A percentile compares a stretch with the other conserved stretches of the same genome.
phyloP scores from a whole-genome alignment of 2,329 filamentous ascomycete species.

The Leptographium lundbergii region DNA sequence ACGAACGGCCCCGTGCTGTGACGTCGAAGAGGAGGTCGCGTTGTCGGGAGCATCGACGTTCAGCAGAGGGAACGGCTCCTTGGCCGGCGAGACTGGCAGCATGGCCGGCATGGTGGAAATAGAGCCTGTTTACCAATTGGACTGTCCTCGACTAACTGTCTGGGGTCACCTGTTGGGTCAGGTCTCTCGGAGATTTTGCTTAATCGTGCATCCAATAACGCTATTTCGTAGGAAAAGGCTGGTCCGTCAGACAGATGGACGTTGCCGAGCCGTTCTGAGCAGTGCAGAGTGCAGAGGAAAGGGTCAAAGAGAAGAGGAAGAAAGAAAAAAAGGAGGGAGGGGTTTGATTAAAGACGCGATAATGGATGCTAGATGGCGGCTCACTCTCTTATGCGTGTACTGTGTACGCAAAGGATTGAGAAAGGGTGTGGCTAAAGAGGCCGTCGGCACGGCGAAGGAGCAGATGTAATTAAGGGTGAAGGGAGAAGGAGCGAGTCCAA shows the following conservation, averaged over 20 bases:
- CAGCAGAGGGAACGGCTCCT: slow-evolving; percentile 44
- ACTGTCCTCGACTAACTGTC: neutral
- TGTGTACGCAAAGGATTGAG: neutral
- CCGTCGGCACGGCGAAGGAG: neutral
- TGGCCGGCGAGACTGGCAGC: slow-evolving; percentile 11
- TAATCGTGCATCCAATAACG: neutral
- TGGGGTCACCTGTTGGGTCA: neutral
- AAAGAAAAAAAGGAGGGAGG: neutral
- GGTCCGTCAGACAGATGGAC: no score
- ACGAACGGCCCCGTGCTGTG: slow-evolving; percentile 19
- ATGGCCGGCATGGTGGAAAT: neutral
- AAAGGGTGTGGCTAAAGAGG: neutral
- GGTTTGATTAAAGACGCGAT: neutral
- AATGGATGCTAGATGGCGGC: neutral
- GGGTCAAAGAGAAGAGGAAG: neutral
- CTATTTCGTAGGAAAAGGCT: neutral
- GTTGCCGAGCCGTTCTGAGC: neutral
- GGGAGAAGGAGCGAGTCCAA: neutral
- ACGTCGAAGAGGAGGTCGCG: slow-evolving; percentile 28
- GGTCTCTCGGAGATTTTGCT: neutral
- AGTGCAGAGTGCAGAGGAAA: neutral
- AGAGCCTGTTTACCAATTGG: neutral
- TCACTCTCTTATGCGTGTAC: neutral
- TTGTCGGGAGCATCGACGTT: slow-evolving; percentile 21
- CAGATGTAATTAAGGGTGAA: neutral